Evolutionary conservation across 306 rosid genomes (phyloP), one percentile per base, ranked within the genome.

Genomic region (Ammopiptanthus mongolicus): DNA sequence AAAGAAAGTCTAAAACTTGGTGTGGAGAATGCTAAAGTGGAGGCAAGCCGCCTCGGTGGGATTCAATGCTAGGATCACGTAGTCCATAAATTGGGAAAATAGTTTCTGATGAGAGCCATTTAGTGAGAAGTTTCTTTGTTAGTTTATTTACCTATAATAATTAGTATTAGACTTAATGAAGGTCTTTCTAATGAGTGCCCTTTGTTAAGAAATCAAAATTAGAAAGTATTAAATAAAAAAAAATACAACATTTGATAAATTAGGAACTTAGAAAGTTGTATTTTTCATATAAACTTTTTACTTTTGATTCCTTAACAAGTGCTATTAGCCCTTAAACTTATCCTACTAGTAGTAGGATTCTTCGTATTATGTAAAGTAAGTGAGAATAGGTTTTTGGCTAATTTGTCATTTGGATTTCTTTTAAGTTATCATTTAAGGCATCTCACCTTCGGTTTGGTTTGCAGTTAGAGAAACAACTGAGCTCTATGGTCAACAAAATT

Each of bases 381-480:
- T 22, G 33, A 41, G 36, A 44, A 46, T 44, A 18, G 29, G 44
- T 29, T 67, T 66, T 36, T 33, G 71, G 46, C 46, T 28, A 36
- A n/a, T 58, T 77, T 15, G 14, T 37, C 3, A 0, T 22, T 56
- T 25, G 71, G 47, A 71, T 23, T 76, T 53, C n/a, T 42, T 42
- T 15, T 6, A 23, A 71, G 65, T 51, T 23, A 41, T 50, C 69
- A 25, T 58, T 17, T 13, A 55, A 15, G 57, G 47, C 33, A 51
- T 61, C 74, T 76, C 39, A 65, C 71, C 12, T 44, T 76, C 0
- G 37, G 50, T 68, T 42, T 78, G 68, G 58, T 58, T 85, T 85
- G 76, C 86, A 85, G 88, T 75, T 85, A 41, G 88, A 85, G 78
- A 85, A 82, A 57, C 86, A 81, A 42, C 41, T 85, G 76, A 85